Base-by-base conservation (phyloP, 257 asterid genomes). In the Penstemon eatonii region DNA sequence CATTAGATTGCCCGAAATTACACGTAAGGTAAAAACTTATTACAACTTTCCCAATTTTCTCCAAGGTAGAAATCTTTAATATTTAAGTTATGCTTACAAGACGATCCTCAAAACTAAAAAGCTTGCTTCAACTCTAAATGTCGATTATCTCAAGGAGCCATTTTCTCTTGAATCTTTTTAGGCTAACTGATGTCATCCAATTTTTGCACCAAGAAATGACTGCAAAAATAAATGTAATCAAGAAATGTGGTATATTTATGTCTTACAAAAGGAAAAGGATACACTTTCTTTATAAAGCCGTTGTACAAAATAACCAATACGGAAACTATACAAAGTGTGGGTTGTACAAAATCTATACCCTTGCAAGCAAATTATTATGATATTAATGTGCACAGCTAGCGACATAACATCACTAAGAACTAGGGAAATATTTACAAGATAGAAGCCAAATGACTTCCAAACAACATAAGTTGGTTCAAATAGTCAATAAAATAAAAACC, bases 161-260 rank as follows among this genome's bases (percentile, higher is more conserved):
- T 8, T 12, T 19, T 65, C 71, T 60, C 67, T 60, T 52, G 64
- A 13, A 56, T 67, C 67, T 65, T 78, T 65, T 56, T 68, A 40
- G 42, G 75, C 66, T 69, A 63, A 52, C 33, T 61, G 53, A 42
- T 39, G 18, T 88, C 91, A 83, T 76, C 89, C 87, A 65, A 79
- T 84, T 80, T 41, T 85, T 36, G 67, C 71, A 72, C 92, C 95
- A 50, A 83, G 88, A 80, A 89, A 85, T 37, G 94, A 80, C 94
- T 84, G 88, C 87, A 80, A 67, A 37, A 51, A 76, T 37, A 55
- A 69, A 67, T 10, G 40, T 45, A 57, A 19, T 63, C 19, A 12
- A 3, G 12, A 5, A 50, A 6, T 15, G 54, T 25, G 11, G 59
- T 38, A 56, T 59, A 18, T 33, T 59, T 50, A 56, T 2, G 65